These are phyloP conservation scores for Trichothecium sympodiale DNA, from an alignment of 2,329 filamentous ascomycete genomes.

Conservation along the genomic window DNA sequence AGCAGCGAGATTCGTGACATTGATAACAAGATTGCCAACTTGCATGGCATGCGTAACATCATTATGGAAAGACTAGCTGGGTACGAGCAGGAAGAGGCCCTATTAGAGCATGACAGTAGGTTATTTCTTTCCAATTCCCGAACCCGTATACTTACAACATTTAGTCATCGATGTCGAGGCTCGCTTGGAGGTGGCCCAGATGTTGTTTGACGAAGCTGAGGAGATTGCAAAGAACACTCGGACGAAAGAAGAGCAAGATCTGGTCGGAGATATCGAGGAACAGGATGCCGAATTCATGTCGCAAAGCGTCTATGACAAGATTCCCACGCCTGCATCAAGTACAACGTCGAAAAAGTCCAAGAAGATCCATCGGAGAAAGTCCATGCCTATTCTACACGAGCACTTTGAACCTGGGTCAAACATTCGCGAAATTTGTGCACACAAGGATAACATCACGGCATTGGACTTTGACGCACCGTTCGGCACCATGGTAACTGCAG, in stretches of 20 bases:
- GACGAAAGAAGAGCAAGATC: constrained; percentile 41
- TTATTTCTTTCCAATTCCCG: constrained; percentile 7
- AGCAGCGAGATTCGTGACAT: constrained; percentile 93
- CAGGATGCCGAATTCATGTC: constrained; percentile 71
- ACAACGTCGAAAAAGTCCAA: constrained; percentile 37
- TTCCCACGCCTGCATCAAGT: constrained; percentile 47
- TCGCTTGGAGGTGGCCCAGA: constrained; percentile 50
- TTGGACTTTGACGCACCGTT: constrained; percentile 97
- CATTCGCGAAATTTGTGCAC: constrained; percentile 81
- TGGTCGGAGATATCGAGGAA: constrained; percentile 38
- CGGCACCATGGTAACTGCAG: constrained; percentile 84
- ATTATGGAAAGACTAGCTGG: constrained; percentile 77
- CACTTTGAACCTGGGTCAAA: constrained; percentile 82
- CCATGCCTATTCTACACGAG: constrained; percentile 91
- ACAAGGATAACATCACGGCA: constrained; percentile 78
- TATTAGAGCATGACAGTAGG: constrained; percentile 81
- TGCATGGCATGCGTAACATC: constrained; percentile 86
- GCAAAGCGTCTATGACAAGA: constrained; percentile 90
- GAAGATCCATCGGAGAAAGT: constrained; percentile 57
- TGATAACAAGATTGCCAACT: constrained; percentile 89
- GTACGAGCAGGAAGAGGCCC: constrained; percentile 80
- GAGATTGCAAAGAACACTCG: constrained; percentile 40
- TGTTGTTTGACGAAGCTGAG: constrained; percentile 46
- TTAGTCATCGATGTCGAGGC: constrained; percentile 52
- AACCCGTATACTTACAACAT: not conserved